Conservation (phyloP, 805 yeast species). For the Nematodospora valgi region DNA sequence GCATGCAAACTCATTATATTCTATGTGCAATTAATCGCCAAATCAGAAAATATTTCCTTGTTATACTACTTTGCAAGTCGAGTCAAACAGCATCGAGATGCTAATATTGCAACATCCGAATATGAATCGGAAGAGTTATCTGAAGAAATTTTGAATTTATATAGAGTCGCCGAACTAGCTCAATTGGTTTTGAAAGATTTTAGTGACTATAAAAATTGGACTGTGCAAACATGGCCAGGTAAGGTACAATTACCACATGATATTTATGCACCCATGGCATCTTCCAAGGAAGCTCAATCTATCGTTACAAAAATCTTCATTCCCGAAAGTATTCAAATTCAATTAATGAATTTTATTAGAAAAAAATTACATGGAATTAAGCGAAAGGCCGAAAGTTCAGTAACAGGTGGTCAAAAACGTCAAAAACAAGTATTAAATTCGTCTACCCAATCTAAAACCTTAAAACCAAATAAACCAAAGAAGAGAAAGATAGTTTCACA, state of each 20-base stretch:
- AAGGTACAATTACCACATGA: conserved; percentile 69
- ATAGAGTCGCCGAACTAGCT: conserved; percentile 68
- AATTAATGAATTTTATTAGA: conserved; percentile 28
- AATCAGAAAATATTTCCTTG: conserved; percentile 64
- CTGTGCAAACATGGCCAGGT: conserved; percentile 78
- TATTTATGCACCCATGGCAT: conserved; percentile 57
- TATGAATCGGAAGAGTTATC: conserved; percentile 22
- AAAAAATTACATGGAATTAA: conserved; percentile 17
- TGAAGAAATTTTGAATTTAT: conserved; percentile 42
- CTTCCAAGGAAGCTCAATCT: conserved; percentile 54
- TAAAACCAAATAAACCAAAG: conserved; percentile 2
- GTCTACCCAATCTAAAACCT: conserved; percentile 3
- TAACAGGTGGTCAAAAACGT: conserved; percentile 9
- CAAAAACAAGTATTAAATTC: conserved; percentile 13
- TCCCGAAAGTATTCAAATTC: conserved; percentile 42
- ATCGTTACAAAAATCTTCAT: conserved; percentile 55
- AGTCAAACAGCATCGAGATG: conserved; percentile 74
- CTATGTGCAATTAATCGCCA: conserved; percentile 58
- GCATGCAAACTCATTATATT: conserved; percentile 60
- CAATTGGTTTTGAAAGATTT: conserved; percentile 61
- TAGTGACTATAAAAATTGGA: conserved; percentile 62
- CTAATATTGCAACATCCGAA: conserved; percentile 35
- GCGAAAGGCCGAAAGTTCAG: conserved; percentile 15
- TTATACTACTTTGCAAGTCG: conserved; percentile 75
- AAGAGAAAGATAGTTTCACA: neutral